phyloP scores from a whole-genome alignment of 2,329 filamentous ascomycete species.

The Colletotrichum sidae region DNA sequence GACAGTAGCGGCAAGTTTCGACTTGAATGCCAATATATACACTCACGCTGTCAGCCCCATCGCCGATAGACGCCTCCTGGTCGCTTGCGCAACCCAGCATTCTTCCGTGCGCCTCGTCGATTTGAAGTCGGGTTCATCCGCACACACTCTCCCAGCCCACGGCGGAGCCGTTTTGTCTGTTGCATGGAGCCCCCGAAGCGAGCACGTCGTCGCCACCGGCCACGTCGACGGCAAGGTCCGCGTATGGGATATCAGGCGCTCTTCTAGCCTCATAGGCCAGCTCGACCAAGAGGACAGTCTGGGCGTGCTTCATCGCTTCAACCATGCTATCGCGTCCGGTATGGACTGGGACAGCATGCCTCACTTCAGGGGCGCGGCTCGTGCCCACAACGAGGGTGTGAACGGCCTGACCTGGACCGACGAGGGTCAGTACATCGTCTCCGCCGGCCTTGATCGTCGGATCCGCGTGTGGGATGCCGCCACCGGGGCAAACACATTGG shows the following conservation, averaged over 20 bases:
- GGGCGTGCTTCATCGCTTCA: constrained; percentile 66
- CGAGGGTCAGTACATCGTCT: constrained; percentile 80
- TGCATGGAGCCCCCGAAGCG: constrained; percentile 84
- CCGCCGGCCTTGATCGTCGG: constrained; percentile 83
- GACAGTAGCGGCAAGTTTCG: constrained; percentile 72
- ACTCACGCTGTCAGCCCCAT: constrained; percentile 83
- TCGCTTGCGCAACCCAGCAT: constrained; percentile 90
- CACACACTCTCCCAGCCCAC: constrained; percentile 78
- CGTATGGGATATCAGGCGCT: constrained; percentile 88
- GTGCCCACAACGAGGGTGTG: constrained; percentile 83
- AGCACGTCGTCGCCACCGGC: constrained; percentile 84
- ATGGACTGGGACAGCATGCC: constrained; percentile 45
- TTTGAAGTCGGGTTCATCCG: constrained; percentile 81
- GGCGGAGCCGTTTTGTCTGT: constrained; percentile 75
- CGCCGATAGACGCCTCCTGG: constrained; percentile 75
- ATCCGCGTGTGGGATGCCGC: constrained; percentile 89
- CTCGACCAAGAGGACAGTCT: constrained; percentile 87
- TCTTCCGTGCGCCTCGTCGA: constrained; percentile 88
- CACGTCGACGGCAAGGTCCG: constrained; percentile 87
- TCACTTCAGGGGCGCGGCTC: constrained; percentile 62
- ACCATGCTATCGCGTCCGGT: constrained; percentile 47
- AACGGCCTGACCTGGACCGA: constrained; percentile 90
- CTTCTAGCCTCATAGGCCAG: constrained; percentile 79
- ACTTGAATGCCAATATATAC: constrained; percentile 76
- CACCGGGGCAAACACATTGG: constrained; percentile 86